Conservation (phyloP, 805 yeast species). For the Saccharomycopsis fibuligera region DNA sequence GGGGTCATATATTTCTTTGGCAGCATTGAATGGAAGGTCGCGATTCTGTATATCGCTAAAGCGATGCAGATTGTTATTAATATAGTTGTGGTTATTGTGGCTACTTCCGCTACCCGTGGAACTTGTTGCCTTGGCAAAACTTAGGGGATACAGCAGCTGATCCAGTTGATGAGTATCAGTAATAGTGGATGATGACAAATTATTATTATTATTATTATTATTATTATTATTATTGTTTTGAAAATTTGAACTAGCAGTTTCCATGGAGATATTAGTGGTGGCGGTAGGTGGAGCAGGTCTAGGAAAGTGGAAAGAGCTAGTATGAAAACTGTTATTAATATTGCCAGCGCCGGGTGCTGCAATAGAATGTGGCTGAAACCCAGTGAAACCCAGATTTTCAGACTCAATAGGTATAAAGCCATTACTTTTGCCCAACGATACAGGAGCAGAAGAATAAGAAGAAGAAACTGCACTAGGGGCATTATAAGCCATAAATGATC, state of each 20-base stretch:
- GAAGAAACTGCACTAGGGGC: constrained; percentile 44
- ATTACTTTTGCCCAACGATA: constrained; percentile 23
- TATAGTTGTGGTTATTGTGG: not conserved
- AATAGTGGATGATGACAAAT: not conserved
- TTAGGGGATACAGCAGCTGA: too few relatives aligned
- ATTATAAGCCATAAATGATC: constrained; percentile 34
- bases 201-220: too few relatives aligned
- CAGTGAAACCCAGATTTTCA: not conserved
- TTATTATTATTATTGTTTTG: not conserved
- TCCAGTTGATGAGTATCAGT: too few relatives aligned
- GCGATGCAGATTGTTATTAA: constrained; percentile 12
- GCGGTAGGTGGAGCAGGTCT: constrained; percentile 43
- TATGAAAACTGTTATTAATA: not conserved
- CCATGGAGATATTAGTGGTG: constrained; percentile 42
- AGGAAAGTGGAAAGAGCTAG: constrained; percentile 23
- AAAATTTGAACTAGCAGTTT: constrained; percentile 30
- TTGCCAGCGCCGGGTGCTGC: not conserved
- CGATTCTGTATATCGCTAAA: constrained; percentile 14
- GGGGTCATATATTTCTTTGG: constrained; percentile 19
- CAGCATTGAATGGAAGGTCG: constrained; percentile 1
- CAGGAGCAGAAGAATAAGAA: constrained; percentile 32
- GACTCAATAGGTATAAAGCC: constrained; percentile 21
- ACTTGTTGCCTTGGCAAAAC: not conserved
- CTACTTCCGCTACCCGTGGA: not conserved
- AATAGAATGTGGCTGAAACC: constrained; percentile 12